Base-by-base conservation (phyloP, 768 basidiomycete genomes). In the Kwoniella mangroviensis region DNA sequence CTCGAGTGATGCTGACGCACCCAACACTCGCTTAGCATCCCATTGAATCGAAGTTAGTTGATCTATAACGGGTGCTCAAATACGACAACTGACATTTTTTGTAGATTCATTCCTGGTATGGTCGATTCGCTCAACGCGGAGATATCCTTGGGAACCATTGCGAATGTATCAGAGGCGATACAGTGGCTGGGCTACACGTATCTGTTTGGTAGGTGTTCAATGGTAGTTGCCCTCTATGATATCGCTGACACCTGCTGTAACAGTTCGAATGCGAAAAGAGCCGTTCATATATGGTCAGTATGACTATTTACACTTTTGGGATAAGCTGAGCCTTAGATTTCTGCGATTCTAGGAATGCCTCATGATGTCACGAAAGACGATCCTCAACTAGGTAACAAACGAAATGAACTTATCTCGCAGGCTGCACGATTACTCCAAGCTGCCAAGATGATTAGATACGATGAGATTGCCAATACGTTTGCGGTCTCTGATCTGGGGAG, bases 171-270 rank as follows among this genome's bases (percentile, higher is more conserved):
- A 67, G 97, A 99, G 79, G 97, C 90, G 7, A 89, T 96, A 15
- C 90, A 90, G 72, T 99, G 97, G 97, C 85, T 99, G 52, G 93
- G 95, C 17, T 99, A 97, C 81, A 98, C 97, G 1, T 99, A 98
- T 81, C 88, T 98, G 40, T 94, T 92, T 79, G 82, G 80, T 82
- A 21, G 55, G 82, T 52, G 3, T 4, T 21, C n/a, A 40, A 10
- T 26, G 24, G 21, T 5, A 7, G 5, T 13, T 55, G n/a, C n/a
- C 1, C 26, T 5, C 24, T 10, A 69, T 26, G n/a, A 42, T 41
- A 55, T 13, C 42, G 7, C 42, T 56, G 22, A 56, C n/a, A 34
- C 41, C 19, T 21, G 5, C 45, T 4, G 21, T 12, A 34, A 51
- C 63, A 82, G 94, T 98, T 11, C 88, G 96, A 63, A 96, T 98